Conservation (phyloP, 495 filamentous ascomycete genomes). For the Podospora pseudopauciseta region DNA sequence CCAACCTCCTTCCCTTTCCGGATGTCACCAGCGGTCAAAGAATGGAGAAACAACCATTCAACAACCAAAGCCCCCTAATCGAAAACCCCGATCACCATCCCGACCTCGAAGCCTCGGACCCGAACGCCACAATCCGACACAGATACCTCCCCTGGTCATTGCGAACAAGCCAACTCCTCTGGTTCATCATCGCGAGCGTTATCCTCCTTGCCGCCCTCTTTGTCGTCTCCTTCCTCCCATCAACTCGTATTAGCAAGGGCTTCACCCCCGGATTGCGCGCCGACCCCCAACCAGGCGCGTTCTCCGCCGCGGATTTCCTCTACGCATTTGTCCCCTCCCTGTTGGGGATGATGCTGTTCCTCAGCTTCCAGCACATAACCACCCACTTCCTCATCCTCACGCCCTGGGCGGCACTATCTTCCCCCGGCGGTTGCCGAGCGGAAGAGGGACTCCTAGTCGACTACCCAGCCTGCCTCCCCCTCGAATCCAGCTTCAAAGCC, state of each 20-base stretch:
- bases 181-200: conserved; percentile 59
- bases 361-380: conserved; percentile 74
- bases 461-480: conserved; percentile 62
- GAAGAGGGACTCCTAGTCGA: conserved; percentile 68
- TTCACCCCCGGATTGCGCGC: conserved; percentile 66
- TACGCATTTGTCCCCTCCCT: conserved; percentile 80
- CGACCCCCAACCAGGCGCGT: conserved; percentile 58
- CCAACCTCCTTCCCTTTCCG: conserved; percentile 21
- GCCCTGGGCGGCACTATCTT: conserved; percentile 65
- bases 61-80: not conserved
- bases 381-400: conserved; percentile 68
- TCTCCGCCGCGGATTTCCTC: conserved; percentile 81
- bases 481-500: conserved; percentile 61
- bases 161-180: conserved; percentile 56
- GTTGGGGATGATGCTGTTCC: conserved; percentile 70
- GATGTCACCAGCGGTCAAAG: conserved; percentile 26
- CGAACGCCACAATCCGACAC: conserved; percentile 52
- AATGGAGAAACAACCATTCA: conserved; percentile 42
- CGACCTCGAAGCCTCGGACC: conserved; percentile 32
- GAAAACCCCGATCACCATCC: conserved; percentile 20
- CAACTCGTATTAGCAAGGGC: conserved; percentile 59
- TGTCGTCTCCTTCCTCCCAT: conserved; percentile 67
- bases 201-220: conserved; percentile 70
- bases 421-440: conserved; percentile 57
- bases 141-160: conserved; percentile 79